Evolutionary conservation across 352 stramenopile genomes (phyloP), one percentile per base, ranked within the genome.

Genomic region (Phytophthora pseudosyringae): DNA sequence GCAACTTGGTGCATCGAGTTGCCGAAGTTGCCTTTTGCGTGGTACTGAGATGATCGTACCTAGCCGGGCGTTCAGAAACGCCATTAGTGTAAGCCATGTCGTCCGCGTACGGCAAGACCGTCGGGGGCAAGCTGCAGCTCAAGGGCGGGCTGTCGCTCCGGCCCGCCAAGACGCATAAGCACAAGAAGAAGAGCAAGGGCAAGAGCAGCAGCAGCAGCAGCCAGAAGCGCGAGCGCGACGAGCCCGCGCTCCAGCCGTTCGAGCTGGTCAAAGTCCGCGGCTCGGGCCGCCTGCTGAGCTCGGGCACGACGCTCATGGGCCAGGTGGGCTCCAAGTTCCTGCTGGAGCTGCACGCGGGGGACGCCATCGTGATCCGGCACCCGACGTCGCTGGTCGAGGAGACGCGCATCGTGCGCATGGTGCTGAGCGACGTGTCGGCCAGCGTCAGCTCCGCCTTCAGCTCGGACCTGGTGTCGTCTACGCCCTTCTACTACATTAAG

Each of bases 381-480:
- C 91, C 91, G n/a, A 96, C 79, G 41, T 91, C 86, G 21, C 70
- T 96, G 5, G 51, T 71, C 15, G 88, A 97, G 53, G 90, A 97
- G 73, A 97, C 88, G 46, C 79, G 88, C n/a, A 94, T 97, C 49
- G 73, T 97, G 48, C 83, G 84, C 31, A 96, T 97, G 89, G 91
- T 97, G 57, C 76, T 97, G 11, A 96, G 84, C 48, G 88, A 97
- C 62, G 78, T 95, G 13, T 95, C 84, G 41, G 87, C 87, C 41
- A 86, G 83, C 25, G 67, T 97, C 59, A 96, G 86, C 60, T 95
- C 85, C 4, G 71, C 85, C 33, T 97, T 97, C 56, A 96, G 86
- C 65, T 91, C 88, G 18, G 91, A 97, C 56, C 65, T 97, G 18
- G 86, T 97, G 48, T 95, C 87, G 8, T 95, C 88, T 10, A 96